Conservation (phyloP, 176 grass and related monocot species). For the Lolium rigidum region DNA sequence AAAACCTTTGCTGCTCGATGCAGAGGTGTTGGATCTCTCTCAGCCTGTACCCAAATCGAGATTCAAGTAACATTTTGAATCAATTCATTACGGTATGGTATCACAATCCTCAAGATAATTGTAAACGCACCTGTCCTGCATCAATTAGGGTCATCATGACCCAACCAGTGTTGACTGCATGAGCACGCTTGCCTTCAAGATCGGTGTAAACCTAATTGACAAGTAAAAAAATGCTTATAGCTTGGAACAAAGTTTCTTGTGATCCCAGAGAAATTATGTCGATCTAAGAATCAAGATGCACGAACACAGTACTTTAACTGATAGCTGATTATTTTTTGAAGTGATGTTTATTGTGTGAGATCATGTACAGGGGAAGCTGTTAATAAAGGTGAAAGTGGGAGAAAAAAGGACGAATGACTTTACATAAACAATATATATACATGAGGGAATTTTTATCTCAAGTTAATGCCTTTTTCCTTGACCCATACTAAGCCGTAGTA, state of each 20-base stretch:
- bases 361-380: neutral
- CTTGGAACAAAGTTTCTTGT: neutral
- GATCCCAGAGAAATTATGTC: neutral
- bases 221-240: conserved; percentile 4
- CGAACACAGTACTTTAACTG: neutral
- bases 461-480: no score
- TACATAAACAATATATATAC: no score
- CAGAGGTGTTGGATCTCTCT: conserved; percentile 72
- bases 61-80: conserved; percentile 8
- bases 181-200: conserved; percentile 67
- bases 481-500: neutral
- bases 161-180: conserved; percentile 90
- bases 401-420: neutral
- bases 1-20: conserved; percentile 72
- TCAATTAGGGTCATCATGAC: conserved; percentile 80
- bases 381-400: neutral
- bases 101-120: neutral
- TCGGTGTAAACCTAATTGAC: conserved; percentile 83
- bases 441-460: no score
- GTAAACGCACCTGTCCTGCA: conserved; percentile 67
- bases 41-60: conserved; percentile 45
- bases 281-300: conserved; percentile 14
- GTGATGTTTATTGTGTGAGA: conserved; percentile 9
- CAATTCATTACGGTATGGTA: neutral
- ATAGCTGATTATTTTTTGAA: neutral